phyloP scores from a whole-genome alignment of 2,329 filamentous ascomycete species.

The Dissoconium aciculare region DNA sequence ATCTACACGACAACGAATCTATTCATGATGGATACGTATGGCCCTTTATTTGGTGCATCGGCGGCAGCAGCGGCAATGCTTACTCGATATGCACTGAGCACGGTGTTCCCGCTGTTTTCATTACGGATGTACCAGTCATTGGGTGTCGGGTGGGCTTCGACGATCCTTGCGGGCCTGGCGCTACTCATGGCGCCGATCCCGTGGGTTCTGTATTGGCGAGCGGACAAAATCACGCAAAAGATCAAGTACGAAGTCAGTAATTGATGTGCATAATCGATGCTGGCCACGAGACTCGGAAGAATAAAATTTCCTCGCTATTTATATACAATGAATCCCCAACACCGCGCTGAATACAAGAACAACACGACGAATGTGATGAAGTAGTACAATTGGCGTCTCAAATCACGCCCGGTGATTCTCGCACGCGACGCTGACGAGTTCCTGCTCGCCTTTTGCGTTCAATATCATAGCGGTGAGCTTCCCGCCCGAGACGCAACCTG shows the following conservation, averaged over 20 bases:
- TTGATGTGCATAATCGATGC: no score
- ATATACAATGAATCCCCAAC: neutral
- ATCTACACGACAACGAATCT: constrained; percentile 25
- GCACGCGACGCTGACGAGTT: constrained; percentile 28
- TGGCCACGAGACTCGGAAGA: no score
- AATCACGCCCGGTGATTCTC: constrained; percentile 20
- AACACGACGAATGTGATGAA: no score
- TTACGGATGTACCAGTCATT: constrained; percentile 26
- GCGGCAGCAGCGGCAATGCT: constrained; percentile 22
- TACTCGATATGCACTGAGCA: constrained; percentile 22
- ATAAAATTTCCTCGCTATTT: no score
- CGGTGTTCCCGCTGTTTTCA: constrained; percentile 27
- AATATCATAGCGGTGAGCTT: constrained; percentile 65
- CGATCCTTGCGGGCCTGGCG: constrained; percentile 25
- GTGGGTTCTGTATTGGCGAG: constrained; percentile 14
- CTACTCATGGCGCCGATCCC: constrained; percentile 21
- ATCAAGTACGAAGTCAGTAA: constrained; percentile 10
- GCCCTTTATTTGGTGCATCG: constrained; percentile 26
- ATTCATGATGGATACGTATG: constrained; percentile 30
- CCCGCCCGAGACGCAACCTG: constrained; percentile 62
- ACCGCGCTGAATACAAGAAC: constrained; percentile 1
- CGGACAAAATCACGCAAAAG: neutral
- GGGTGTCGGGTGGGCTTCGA: constrained; percentile 30
- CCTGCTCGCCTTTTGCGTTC: constrained; percentile 33
- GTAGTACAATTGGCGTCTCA: no score